A percentile compares a stretch with the other conserved stretches of the same genome.
These are phyloP conservation scores for Anaeromyces robustus DNA, from an alignment of 192 early-diverging fungal species.

Conservation along the genomic window DNA sequence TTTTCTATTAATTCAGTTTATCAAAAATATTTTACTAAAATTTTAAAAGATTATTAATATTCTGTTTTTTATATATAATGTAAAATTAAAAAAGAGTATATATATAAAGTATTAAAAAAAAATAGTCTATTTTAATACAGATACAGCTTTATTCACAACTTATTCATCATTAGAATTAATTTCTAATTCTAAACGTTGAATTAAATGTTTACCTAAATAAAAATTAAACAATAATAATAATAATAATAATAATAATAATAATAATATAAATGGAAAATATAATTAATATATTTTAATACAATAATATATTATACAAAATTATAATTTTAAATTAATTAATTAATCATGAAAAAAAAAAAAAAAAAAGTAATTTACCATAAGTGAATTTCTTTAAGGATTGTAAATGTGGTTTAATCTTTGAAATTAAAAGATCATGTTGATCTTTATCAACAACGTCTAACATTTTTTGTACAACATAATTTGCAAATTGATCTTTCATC, in stretches of 20 bases:
- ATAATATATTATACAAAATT: too few species aligned
- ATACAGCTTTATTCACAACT: neutral
- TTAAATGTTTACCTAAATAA: neutral
- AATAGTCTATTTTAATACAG: neutral
- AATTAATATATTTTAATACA: too few species aligned
- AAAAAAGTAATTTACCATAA: conserved; percentile 62
- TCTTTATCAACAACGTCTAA: conserved; percentile 87
- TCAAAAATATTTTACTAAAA: too few species aligned
- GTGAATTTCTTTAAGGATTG: conserved; percentile 89
- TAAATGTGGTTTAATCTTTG: conserved; percentile 85
- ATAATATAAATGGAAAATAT: too few species aligned
- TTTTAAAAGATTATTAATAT: too few species aligned
- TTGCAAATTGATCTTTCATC: conserved; percentile 99
- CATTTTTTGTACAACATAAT: conserved; percentile 99
- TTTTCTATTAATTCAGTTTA: too few species aligned
- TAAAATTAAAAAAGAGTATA: too few species aligned
- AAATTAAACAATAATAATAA: neutral
- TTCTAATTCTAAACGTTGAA: neutral
- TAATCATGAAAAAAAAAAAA: neutral
- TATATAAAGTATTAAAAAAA: too few species aligned
- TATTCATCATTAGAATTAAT: neutral
- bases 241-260: neutral
- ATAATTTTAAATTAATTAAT: too few species aligned
- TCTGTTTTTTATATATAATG: too few species aligned
- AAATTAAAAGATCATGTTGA: conserved; percentile 74